Percentiles rank a stretch among this genome's conserved stretches.
Conservation (phyloP, 2,329 filamentous ascomycete genomes). For the Venturia aucupariae region DNA sequence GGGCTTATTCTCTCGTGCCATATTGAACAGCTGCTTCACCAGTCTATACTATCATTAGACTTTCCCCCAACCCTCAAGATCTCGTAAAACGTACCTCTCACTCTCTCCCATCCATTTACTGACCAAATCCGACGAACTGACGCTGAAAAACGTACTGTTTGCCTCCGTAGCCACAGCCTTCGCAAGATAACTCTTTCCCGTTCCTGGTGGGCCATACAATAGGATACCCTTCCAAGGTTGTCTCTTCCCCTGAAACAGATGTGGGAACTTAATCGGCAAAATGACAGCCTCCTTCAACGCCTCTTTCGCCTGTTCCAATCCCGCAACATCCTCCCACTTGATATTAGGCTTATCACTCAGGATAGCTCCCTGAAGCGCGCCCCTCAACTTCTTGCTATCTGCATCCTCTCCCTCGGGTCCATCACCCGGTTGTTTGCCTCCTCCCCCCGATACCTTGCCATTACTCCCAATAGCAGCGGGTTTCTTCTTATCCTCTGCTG, state of each 20-base stretch:
- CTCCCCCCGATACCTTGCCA: constrained; percentile 56
- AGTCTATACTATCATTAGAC: constrained; percentile 46
- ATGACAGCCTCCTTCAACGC: constrained; percentile 96
- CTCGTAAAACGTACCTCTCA: constrained; percentile 58
- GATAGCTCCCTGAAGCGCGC: constrained; percentile 83
- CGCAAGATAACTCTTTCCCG: constrained; percentile 93
- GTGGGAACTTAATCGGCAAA: constrained; percentile 95
- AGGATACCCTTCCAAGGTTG: constrained; percentile 98
- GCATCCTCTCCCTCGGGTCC: constrained; percentile 69
- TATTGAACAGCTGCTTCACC: constrained; percentile 93
- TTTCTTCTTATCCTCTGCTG: constrained; percentile 53
- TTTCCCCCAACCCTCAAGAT: not conserved
- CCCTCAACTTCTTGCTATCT: constrained; percentile 90
- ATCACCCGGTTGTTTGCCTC: constrained; percentile 42
- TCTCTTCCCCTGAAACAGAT: constrained; percentile 89
- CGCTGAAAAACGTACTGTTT: constrained; percentile 98
- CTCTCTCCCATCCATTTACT: constrained; percentile 99
- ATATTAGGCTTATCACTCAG: constrained; percentile 92
- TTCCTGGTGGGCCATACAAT: constrained; percentile 90
- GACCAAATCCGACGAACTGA: constrained; percentile 92
- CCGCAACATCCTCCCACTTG: constrained; percentile 96
- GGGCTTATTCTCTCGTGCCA: constrained; percentile 96
- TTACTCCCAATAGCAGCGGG: constrained; percentile 64
- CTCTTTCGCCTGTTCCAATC: constrained; percentile 88
- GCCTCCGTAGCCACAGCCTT: constrained; percentile 97